A percentile compares a stretch with the other conserved stretches of the same genome.
These are phyloP conservation scores for Polyporus tsugae DNA, from an alignment of 1,284 basidiomycete genomes.

Conservation along the genomic window DNA sequence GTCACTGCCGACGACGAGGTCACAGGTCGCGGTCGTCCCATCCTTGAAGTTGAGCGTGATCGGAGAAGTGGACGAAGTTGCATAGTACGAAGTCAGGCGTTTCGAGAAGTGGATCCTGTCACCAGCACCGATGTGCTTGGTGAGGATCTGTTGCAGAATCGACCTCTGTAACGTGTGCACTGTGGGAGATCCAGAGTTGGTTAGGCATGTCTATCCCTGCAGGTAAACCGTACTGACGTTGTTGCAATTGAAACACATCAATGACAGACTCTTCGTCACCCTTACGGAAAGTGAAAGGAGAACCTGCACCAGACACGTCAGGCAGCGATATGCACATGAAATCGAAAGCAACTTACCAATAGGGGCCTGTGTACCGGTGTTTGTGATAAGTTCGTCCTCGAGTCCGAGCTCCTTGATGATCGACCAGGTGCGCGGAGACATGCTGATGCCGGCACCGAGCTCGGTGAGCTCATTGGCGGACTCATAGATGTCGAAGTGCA, in stretches of 20 bases:
- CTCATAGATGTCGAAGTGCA: slow-evolving; percentile 54
- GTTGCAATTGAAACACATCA: neutral
- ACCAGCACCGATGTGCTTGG: neutral
- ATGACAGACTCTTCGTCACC: neutral
- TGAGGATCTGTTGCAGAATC: neutral
- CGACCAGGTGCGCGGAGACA: slow-evolving; percentile 39
- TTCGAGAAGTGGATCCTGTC: slow-evolving; percentile 52
- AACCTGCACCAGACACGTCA: neutral
- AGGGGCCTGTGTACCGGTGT: neutral
- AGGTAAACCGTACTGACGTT: neutral
- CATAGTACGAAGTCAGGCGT: slow-evolving; percentile 55
- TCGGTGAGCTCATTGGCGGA: slow-evolving; percentile 46
- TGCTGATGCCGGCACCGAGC: slow-evolving; percentile 50
- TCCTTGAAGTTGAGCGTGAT: slow-evolving; percentile 58
- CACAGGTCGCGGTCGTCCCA: slow-evolving; percentile 53
- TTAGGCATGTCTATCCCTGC: too few species aligned
- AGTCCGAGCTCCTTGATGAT: slow-evolving; percentile 35
- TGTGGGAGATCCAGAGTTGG: neutral
- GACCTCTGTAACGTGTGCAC: slow-evolving; percentile 8
- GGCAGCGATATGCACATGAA: too few species aligned
- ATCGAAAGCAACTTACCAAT: neutral
- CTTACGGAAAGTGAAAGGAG: neutral
- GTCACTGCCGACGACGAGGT: slow-evolving; percentile 61
- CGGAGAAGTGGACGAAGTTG: slow-evolving; percentile 32
- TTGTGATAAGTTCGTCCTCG: slow-evolving; percentile 28